Evolutionary conservation across 2,329 filamentous ascomycete species (phyloP), one percentile per base, ranked within the genome.

Genomic region (Sporothrix phasma): DNA sequence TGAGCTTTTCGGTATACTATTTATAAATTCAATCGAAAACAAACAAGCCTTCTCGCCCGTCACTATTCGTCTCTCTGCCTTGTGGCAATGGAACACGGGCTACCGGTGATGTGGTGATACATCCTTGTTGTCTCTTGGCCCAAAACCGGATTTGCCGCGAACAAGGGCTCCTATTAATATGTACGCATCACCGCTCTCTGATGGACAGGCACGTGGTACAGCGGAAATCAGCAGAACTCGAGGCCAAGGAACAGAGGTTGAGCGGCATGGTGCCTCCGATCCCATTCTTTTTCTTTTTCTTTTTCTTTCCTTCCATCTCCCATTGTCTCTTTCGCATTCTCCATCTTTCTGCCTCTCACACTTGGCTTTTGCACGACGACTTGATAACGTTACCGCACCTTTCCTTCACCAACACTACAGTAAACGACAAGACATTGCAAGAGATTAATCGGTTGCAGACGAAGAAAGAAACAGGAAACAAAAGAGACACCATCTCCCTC

Each of bases 91-190:
- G 19, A 5, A 37, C 26, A 47, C 43, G 43, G 58, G 58, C n/a
- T 3, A 26, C 13, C 73, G 74, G 68, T 54, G 37, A 37, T 43
- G 54, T 43, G 37, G 54, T 19, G n/a, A n/a, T n/a, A 41, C 54
- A 43, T 29, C 51, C 54, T 26, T 58, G 26, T n/a, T 43, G 13
- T 3, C 37, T 6, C 10, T 39, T 26, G 34, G 3, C n/a, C 37
- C 29, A 58, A 58, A 58, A 58, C 54, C 37, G 54, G 54, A 58
- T 58, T 58, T 58, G n/a, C n/a, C n/a, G n/a, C n/a, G n/a, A n/a
- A 26, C 39, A 29, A 26, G n/a, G 19, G 37, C 34, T 22, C 37
- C 37, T 19, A 22, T 19, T 26, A 15, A n/a, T n/a, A n/a, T n/a
- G n/a, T n/a, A n/a, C 51, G 34, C 51, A 56, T 56, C 51, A 54